Base-by-base conservation (phyloP, 345 rosid genomes). In the Cardamine chenopodiifolia region DNA sequence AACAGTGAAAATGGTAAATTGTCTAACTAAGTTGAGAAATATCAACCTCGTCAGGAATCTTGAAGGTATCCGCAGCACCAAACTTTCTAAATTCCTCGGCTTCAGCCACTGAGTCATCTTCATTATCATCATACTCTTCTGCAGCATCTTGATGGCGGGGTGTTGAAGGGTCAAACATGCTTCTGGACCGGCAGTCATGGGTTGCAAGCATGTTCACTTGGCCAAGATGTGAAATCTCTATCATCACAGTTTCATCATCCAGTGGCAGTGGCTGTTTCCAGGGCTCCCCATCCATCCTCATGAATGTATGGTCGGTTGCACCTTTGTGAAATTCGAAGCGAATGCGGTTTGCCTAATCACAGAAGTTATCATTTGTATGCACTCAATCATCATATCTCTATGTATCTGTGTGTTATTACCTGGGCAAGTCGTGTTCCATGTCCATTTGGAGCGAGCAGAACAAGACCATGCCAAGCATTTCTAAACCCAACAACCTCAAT, bases 401-500 rank as follows among this genome's bases (percentile, higher is more conserved):
- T 73, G 57, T 23, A 11, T 39, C n/a, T 56, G 13, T 55, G 19
- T 55, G 12, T 47, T 26, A 20, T 61, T 53, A 76, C 79, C 79
- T 76, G 79, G 31, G 79, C 79, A 68, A 91, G 93, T 58, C 97
- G 97, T 67, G 96, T 90, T 45, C 97, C 97, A 44, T 94, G 97
- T 56, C 97, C 97, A 6, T 90, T 85, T 20, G 97, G 96, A 78
- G 97, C 84, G 26, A 84, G 82, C 67, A 94, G 79, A 34, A 87
- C 90, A 42, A 94, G 95, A 68, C 97, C 97, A 67, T 94, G 98
- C 98, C 98, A 94, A 68, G 98, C 98, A 85, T 94, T 91, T 86
- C 92, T 83, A 70, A 91, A 94, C 66, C 98, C 98, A 76, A 91
- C 97, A 60, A 94, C 79, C 81, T 91, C 97, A 8, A 94, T 64